Evolutionary conservation across 805 yeast species (phyloP), one percentile per base, ranked within the genome.

Genomic region (Torulaspora quercuum): DNA sequence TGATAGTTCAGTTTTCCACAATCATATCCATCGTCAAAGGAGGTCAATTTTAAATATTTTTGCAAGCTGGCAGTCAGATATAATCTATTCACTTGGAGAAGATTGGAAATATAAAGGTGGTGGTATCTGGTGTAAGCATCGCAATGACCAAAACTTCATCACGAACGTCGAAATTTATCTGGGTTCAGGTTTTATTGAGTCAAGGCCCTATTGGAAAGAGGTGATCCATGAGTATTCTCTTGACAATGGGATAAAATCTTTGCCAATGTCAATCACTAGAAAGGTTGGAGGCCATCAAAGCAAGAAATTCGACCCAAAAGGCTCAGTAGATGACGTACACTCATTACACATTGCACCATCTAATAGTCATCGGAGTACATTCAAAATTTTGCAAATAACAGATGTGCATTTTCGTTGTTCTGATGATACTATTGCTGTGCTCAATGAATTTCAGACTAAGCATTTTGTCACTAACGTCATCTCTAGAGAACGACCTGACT

Each of bases 301-400:
- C 7, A 8, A 15, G 8, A 18, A 15, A 13, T 6, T 14, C 13
- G 26, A 17, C 4, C 55, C 9, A 12, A 3, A 6, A 10, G 27
- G 14, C 6, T 5, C 6, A 8, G 12, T 6, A 7, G 11, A 28
- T 8, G 16, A 28, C 8, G 21, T 12, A 5, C 33, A 28, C 7
- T 10, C 11, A 22, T n/a, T 24, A 9, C 31, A 31, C 18, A n/a
- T 29, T 13, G 14, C 21, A 7, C 9, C 33, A 8, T 3, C 28
- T 4, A 14, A 8, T n/a, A 14, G 17, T 15, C 21, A 26, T 13
- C 32, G 32, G 12, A 27, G 25, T 10, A 18, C 43, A 11, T 77
- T 77, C 56, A 80, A 78, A 49, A 73, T 80, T 11, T 49, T 80
- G 16, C 87, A 80, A 54, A 73, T 80, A 5, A 79, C 85, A 2